Evolutionary conservation across 2,329 filamentous ascomycete genomes (phyloP).

Genomic region (Aaosphaeria pasadenensis): DNA sequence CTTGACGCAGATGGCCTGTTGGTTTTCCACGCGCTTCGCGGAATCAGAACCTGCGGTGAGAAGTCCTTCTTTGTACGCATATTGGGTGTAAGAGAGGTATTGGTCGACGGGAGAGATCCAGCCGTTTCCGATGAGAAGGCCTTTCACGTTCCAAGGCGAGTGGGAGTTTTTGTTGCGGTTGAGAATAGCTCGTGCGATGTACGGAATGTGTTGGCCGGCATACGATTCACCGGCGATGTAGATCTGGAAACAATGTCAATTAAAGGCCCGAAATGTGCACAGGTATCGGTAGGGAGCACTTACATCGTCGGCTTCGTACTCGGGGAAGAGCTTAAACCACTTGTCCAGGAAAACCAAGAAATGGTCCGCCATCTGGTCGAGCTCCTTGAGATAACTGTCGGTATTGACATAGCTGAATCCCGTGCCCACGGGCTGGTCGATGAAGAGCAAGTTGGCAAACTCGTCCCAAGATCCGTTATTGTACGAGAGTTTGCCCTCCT

Average conservation of each 20-base stretch:
- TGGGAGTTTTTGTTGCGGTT: constrained; percentile 70
- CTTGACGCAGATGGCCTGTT: constrained; percentile 66
- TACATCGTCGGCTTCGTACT: constrained; percentile 90
- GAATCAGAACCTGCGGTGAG: constrained; percentile 64
- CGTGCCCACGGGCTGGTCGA: constrained; percentile 95
- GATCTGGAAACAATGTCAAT: constrained; percentile 54
- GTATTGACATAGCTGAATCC: constrained; percentile 95
- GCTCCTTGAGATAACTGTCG: constrained; percentile 78
- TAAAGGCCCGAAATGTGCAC: constrained; percentile 6
- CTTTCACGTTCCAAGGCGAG: constrained; percentile 72
- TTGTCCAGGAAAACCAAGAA: constrained; percentile 88
- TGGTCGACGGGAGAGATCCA: constrained; percentile 93
- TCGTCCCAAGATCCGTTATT: constrained; percentile 99
- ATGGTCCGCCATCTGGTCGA: constrained; percentile 84
- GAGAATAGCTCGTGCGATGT: constrained; percentile 88
- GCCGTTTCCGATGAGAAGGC: constrained; percentile 91
- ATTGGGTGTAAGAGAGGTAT: constrained; percentile 82
- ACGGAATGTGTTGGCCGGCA: constrained; percentile 94
- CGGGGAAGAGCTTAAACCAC: constrained; percentile 86
- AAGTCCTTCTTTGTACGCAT: constrained; percentile 72
- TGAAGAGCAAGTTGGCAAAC: constrained; percentile 94
- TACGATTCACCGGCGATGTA: constrained; percentile 89
- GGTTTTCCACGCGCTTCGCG: constrained; percentile 64
- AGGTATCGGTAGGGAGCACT: constrained; percentile 37
- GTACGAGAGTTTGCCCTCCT: constrained; percentile 67